Base-by-base conservation (phyloP, 108 stramenopile genomes). In the Nitzschia inconspicua region DNA sequence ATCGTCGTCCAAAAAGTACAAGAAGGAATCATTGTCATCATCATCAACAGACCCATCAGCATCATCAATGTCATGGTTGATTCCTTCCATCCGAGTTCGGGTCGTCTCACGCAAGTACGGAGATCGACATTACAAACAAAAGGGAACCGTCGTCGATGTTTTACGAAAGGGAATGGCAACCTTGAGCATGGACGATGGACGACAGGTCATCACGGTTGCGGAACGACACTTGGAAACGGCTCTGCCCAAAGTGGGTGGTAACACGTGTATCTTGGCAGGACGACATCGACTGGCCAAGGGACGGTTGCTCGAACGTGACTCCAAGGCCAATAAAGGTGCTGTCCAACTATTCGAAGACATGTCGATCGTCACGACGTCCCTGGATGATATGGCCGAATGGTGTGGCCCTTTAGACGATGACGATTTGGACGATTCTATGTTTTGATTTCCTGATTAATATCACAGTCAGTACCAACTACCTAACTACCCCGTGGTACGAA, bases 331-430 rank as follows among this genome's bases (percentile, higher is more conserved):
- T n/a, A 59, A 28, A 34, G 87, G 84, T 23, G 72, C 79, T 5
- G 60, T 94, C 40, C 93, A 94, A 53, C 31, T 89, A 18, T 73
- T 78, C 50, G 86, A 90, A 47, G 93, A 94, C 60, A 81, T 90
- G 77, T 77, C 70, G 50, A 66, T 94, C 14, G 64, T 87, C 14
- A 83, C 65, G 10, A 29, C 88, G 1, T 83, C 85, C 0, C 64
- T 94, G 63, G 93, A 94, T 65, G 85, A 88, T 46, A 67, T 94
- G 47, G 87, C 93, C 11, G 93, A 94, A 63, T 94, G 83, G 86
- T 84, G 82, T 47, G 85, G 85, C n/a, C 76, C 73, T 1, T 22
- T 88, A 27, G 90, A 91, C 55, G 81, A 84, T 49, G 83, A 87
- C 16, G n/a, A n/a, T n/a, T n/a, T n/a, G n/a, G n/a, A n/a, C n/a